phyloP scores from a whole-genome alignment of 768 basidiomycete species.

The Tricholoma flavovirens region DNA sequence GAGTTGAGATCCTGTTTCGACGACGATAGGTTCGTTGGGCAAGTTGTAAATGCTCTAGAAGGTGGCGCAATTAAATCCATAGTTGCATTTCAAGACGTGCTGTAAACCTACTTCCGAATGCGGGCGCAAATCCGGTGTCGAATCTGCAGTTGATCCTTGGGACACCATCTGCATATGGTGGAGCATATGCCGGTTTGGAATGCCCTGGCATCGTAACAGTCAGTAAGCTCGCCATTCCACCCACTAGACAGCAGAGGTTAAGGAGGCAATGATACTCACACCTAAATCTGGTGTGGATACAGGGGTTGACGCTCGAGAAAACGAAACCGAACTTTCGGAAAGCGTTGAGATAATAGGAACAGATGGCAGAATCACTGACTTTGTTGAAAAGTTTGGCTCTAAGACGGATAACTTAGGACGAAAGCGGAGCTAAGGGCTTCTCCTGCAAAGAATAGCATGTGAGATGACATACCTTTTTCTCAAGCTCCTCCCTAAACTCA shows the following conservation, averaged over 20 bases:
- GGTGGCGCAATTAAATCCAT: neutral
- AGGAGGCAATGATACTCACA: neutral
- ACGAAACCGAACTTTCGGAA: neutral
- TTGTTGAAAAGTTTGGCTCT: neutral
- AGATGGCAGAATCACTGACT: neutral
- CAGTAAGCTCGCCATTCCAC: neutral
- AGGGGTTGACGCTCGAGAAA: neutral
- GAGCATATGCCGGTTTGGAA: too few relatives aligned
- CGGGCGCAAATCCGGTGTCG: neutral
- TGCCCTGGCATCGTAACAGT: neutral
- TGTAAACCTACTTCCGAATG: conserved; percentile 15
- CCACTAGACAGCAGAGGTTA: neutral
- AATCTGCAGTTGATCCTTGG: neutral
- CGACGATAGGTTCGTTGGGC: conserved; percentile 22
- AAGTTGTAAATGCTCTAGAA: conserved; percentile 24
- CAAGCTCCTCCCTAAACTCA: neutral
- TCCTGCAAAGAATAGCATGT: neutral
- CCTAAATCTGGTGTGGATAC: neutral
- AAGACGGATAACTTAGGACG: neutral
- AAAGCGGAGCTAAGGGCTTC: neutral
- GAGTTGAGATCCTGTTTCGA: conserved; percentile 8
- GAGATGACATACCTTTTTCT: neutral
- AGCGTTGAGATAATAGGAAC: neutral
- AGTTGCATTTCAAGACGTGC: neutral
- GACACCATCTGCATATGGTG: neutral